Base-by-base conservation (phyloP, 1,139 yeast genomes). In the Wickerhamomyces sp. region DNA sequence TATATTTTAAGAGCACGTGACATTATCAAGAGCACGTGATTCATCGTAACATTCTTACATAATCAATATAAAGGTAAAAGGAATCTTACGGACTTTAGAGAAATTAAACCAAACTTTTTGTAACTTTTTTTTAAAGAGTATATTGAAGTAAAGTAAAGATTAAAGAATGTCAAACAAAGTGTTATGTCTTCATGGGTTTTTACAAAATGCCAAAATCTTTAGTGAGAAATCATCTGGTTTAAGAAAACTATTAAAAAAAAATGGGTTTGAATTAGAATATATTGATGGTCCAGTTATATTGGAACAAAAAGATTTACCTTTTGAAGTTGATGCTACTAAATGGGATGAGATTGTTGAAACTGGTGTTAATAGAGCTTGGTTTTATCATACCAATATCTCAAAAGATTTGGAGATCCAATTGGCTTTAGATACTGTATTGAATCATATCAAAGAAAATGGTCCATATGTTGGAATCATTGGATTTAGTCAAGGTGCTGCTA, bases 401-500 rank as follows among this genome's bases (percentile, higher is more conserved):
- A 65, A 66, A 53, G 70, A 63, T 47, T 69, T 58, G 52, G 70
- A 61, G 59, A 62, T 56, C 48, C 64, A 59, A 32, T 65, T 68
- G 13, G 75, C 86, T 4, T 63, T 81, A 41, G 67, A 70, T 10
- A 71, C 75, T n/a, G 73, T 91, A 27, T 67, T 72, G 29, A 64
- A 71, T 1, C 73, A 82, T 46, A 80, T 88, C 53, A 69, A 72
- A 40, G 67, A 72, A 49, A 73, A 89, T 52, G 98, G 98, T 0
- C 98, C 98, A 0, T 90, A 84, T 59, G 84, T 81, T 46, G 98
- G 97, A 3, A 72, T 91, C 30, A 68, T 93, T 45, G 98, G 97
- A 3, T 93, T 91, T 62, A 84, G 94, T 18, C 98, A 93, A 64
- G 99, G 99, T 52, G 94, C 96, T 1, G 95, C 95, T 5, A 68